Percentiles rank a stretch among this genome's conserved stretches.
These are phyloP conservation scores for Glomus cerebriforme DNA, from an alignment of 192 early-diverging fungal genomes.

Conservation along the genomic window DNA sequence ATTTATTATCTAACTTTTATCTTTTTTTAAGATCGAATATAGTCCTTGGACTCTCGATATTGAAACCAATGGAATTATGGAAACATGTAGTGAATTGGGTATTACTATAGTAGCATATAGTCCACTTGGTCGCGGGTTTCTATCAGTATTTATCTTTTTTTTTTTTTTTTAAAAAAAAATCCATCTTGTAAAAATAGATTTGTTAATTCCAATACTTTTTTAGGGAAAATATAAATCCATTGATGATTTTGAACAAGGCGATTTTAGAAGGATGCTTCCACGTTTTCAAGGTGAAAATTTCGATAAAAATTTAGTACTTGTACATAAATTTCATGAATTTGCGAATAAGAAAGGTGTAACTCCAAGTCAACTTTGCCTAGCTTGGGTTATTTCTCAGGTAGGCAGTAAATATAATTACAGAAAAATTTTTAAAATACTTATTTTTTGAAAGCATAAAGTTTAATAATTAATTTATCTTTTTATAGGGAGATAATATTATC, in stretches of 20 bases:
- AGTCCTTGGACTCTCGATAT: slow-evolving; percentile 25
- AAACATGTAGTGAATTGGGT: slow-evolving; percentile 71
- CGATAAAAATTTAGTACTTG: slow-evolving; percentile 60
- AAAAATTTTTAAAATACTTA: too few species aligned
- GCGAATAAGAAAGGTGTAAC: slow-evolving; percentile 57
- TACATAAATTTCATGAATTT: slow-evolving; percentile 49
- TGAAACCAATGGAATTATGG: slow-evolving; percentile 66
- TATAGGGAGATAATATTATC: slow-evolving; percentile 24
- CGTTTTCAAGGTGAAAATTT: slow-evolving; percentile 66
- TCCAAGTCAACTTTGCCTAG: slow-evolving; percentile 57
- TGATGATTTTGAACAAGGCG: slow-evolving; percentile 55
- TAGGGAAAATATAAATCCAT: slow-evolving; percentile 56
- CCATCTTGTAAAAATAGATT: background rate
- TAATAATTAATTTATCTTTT: too few species aligned
- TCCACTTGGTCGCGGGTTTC: slow-evolving; percentile 70
- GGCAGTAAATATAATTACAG: too few species aligned
- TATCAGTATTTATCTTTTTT: slow-evolving; percentile 42
- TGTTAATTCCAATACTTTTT: slow-evolving; percentile 44
- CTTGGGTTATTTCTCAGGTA: slow-evolving; percentile 68
- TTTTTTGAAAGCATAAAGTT: too few species aligned
- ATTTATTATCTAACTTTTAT: background rate
- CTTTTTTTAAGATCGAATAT: slow-evolving; percentile 2
- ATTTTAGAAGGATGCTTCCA: slow-evolving; percentile 53
- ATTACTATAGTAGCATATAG: slow-evolving; percentile 74
- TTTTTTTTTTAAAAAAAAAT: background rate